A percentile compares a stretch with the other conserved stretches of the same genome.
These are phyloP conservation scores for Perkinsus olseni DNA, from an alignment of 169 alveolate species.

Conservation along the genomic window DNA sequence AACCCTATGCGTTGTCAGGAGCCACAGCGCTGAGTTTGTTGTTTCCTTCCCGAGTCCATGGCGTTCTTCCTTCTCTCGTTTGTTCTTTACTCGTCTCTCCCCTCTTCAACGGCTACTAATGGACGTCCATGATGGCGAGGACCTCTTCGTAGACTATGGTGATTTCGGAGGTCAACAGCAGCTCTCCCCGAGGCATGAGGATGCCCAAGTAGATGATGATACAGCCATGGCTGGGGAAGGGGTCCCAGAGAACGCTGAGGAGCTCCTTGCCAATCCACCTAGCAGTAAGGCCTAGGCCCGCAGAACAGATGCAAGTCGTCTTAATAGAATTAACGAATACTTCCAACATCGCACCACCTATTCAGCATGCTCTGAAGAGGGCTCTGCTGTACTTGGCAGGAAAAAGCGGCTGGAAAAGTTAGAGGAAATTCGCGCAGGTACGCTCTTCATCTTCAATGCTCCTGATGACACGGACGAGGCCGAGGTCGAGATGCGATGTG, in stretches of 20 bases:
- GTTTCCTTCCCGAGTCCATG: not conserved
- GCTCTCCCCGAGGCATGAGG: not conserved
- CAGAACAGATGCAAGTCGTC: too few relatives aligned
- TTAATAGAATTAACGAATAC: too few relatives aligned
- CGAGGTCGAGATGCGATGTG: not conserved
- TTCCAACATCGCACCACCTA: too few relatives aligned
- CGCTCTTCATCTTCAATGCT: not conserved
- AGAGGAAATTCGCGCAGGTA: not conserved
- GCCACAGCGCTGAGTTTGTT: not conserved
- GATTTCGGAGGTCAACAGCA: not conserved
- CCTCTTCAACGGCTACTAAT: not conserved
- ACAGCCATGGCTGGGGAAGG: not conserved
- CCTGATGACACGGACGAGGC: not conserved
- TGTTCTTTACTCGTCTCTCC: not conserved
- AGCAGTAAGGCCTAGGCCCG: not conserved
- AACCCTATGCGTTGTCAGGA: not conserved
- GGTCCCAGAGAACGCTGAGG: not conserved
- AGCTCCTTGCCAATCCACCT: not conserved
- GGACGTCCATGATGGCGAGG: not conserved
- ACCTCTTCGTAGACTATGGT: not conserved
- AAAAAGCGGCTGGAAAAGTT: too few relatives aligned
- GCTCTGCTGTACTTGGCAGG: too few relatives aligned
- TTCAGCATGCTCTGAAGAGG: too few relatives aligned
- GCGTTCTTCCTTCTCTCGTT: not conserved
- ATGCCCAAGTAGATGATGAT: not conserved